phyloP scores from a whole-genome alignment of 106 monocot genomes.

The Acorus gramineus region DNA sequence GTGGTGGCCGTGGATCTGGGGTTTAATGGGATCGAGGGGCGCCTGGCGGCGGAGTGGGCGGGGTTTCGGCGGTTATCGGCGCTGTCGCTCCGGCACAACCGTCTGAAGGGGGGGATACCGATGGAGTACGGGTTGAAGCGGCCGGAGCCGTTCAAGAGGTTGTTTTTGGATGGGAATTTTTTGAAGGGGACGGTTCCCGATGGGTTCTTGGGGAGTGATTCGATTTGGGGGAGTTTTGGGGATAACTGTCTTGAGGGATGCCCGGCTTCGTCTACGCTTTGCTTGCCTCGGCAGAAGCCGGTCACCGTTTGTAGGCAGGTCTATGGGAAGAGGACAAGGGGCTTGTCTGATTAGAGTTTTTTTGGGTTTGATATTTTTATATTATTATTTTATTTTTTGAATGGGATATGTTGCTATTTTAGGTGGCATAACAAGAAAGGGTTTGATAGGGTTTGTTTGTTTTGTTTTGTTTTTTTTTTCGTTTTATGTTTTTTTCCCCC shows the following conservation, averaged over 20 bases:
- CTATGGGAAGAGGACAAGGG: constrained; percentile 6
- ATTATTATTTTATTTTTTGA: too few relatives aligned
- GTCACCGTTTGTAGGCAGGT: constrained; percentile 29
- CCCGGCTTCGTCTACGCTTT: constrained; percentile 22
- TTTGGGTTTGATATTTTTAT: too few relatives aligned
- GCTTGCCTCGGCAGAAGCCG: constrained; percentile 50
- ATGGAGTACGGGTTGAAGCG: constrained; percentile 25
- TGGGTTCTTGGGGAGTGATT: constrained; percentile 8
- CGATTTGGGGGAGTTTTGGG: constrained; percentile 40
- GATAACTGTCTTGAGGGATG: constrained; percentile 53
- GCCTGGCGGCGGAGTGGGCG: constrained; percentile 36
- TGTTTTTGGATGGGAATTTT: constrained; percentile 61
- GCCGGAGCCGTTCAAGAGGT: constrained; percentile 32
- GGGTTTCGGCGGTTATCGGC: constrained; percentile 26
- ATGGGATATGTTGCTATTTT: too few relatives aligned
- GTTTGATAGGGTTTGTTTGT: too few relatives aligned
- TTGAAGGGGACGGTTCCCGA: constrained; percentile 42
- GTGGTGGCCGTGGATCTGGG: constrained; percentile 54
- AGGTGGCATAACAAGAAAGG: too few relatives aligned
- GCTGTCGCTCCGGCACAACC: constrained; percentile 43
- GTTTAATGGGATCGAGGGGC: constrained; percentile 40
- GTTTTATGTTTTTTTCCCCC: too few relatives aligned
- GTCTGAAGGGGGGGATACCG: constrained; percentile 42
- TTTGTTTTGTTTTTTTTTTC: too few relatives aligned
- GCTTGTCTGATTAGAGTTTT: too few relatives aligned